phyloP scores from a whole-genome alignment of 2,329 filamentous ascomycete genomes.

The Ophiostoma pallidulum region DNA sequence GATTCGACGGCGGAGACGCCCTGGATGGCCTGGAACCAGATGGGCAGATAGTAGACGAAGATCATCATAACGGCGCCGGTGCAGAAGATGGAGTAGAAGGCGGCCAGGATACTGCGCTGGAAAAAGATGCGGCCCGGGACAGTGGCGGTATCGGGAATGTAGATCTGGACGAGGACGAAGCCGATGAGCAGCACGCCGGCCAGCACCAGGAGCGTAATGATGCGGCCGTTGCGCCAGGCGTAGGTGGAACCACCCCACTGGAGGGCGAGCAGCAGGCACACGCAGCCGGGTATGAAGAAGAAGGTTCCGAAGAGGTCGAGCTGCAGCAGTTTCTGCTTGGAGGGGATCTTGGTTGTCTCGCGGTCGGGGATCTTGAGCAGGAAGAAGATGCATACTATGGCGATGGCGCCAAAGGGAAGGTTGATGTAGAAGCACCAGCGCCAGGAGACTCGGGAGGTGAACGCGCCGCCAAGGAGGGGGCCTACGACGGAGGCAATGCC shows the following conservation, averaged over 20 bases:
- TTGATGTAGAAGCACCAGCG: conserved; percentile 34
- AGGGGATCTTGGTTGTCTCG: background rate
- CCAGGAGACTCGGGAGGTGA: conserved; percentile 28
- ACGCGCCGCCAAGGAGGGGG: conserved; percentile 30
- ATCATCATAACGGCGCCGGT: conserved; percentile 5
- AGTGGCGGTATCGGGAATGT: conserved; percentile 25
- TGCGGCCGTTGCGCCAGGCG: conserved; percentile 24
- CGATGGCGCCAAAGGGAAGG: conserved; percentile 28
- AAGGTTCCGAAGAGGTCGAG: conserved; percentile 18
- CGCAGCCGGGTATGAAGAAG: conserved; percentile 22
- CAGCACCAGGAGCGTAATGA: conserved; percentile 26
- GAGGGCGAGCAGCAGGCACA: conserved; percentile 35
- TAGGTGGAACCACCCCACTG: conserved; percentile 33
- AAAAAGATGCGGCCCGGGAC: conserved; percentile 29
- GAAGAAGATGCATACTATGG: conserved; percentile 22
- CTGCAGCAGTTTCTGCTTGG: conserved; percentile 29
- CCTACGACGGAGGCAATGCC: conserved; percentile 29
- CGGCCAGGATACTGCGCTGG: conserved; percentile 19
- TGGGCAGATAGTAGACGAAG: conserved; percentile 16
- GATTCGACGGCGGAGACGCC: conserved; percentile 29
- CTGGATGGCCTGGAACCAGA: conserved; percentile 38
- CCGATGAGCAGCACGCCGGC: conserved; percentile 19
- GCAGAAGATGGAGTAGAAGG: background rate
- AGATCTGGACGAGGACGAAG: conserved; percentile 27
- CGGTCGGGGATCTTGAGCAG: conserved; percentile 22